These are phyloP conservation scores for Phlebiopsis gigantea DNA, from an alignment of 768 basidiomycete genomes.

Conservation along the genomic window DNA sequence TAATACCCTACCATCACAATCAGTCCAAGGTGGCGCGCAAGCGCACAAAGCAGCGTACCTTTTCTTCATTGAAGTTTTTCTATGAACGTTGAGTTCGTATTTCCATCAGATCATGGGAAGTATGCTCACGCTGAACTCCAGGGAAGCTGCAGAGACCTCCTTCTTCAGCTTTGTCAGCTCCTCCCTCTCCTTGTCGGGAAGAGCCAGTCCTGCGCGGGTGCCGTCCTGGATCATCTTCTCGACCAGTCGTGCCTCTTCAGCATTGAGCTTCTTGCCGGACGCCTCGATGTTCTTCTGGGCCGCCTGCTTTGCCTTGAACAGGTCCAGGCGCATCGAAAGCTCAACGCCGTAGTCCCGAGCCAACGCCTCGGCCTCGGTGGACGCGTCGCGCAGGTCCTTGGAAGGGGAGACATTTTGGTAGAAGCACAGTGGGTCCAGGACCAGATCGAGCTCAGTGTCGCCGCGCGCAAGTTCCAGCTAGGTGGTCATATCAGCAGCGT, in stretches of 20 bases:
- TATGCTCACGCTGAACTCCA: slow-evolving; percentile 69
- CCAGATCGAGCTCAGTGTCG: slow-evolving; percentile 48
- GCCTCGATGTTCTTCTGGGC: slow-evolving; percentile 66
- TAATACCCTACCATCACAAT: slow-evolving; percentile 37
- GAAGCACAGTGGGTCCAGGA: slow-evolving; percentile 62
- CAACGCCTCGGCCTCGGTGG: slow-evolving; percentile 66
- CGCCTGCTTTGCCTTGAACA: slow-evolving; percentile 66
- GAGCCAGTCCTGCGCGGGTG: slow-evolving; percentile 69
- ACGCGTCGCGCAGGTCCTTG: slow-evolving; percentile 77
- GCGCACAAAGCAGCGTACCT: slow-evolving; percentile 34
- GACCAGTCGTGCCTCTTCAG: slow-evolving; percentile 72
- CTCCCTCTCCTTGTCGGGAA: slow-evolving; percentile 58
- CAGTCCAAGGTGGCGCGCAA: not conserved
- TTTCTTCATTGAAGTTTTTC: slow-evolving; percentile 91
- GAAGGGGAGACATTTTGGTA: slow-evolving; percentile 77
- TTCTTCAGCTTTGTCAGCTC: slow-evolving; percentile 63
- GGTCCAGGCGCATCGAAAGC: slow-evolving; percentile 74
- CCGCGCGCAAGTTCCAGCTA: slow-evolving; percentile 57
- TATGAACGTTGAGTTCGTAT: slow-evolving; percentile 19
- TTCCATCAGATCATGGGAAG: not conserved
- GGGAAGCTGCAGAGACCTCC: slow-evolving; percentile 65
- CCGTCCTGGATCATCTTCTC: slow-evolving; percentile 82
- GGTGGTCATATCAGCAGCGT: slow-evolving; percentile 1
- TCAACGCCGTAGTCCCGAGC: slow-evolving; percentile 71
- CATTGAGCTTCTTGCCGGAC: slow-evolving; percentile 49